Evolutionary conservation across 164 flowering plant species (phyloP), one percentile per base, ranked within the genome.

Genomic region (Amborella trichopoda): DNA sequence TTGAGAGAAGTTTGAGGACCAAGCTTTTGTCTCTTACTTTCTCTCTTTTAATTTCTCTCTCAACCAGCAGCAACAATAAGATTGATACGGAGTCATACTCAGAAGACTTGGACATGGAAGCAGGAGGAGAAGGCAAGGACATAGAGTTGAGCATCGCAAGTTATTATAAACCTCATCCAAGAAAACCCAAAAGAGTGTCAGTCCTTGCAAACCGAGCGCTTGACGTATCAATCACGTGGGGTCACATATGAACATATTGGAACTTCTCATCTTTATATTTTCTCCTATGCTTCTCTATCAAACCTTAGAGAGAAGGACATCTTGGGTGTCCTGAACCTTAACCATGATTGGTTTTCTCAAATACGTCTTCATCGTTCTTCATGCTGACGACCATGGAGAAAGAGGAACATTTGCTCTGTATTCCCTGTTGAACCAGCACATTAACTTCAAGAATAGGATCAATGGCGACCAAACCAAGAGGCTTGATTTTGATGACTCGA

Each of bases 391-490:
- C 48, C 40, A 59, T 38, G 69, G 65, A 13, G 69, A 55, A 60
- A 61, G 64, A 42, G 68, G 68, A 22, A 59, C 68, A 4, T 59
- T 64, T 52, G 68, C 68, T 2, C 19, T 64, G 21, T 64, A 64
- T 48, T 55, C 64, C 0, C 39, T 36, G 26, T 23, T 59, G 9
- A 59, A 54, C 19, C 46, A 40, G 6, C 58, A 64, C 28, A 22
- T 59, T 20, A 59, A 64, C 22, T 47, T 59, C 23, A 17, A 9
- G 17, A 50, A 33, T 37, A 46, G 40, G 6, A 16, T 58, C 14
- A 27, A 44, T 0, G 40, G 49, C 14, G n/a, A n/a, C n/a, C 48
- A 49, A 25, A 48, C 44, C 18, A 53, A 55, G 10, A 53, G 50
- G 32, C 47, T 58, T n/a, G 56, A 23, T 25, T n/a, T n/a, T n/a